phyloP scores from a whole-genome alignment of 495 filamentous ascomycete genomes.

The Alectoria sarmentosa region DNA sequence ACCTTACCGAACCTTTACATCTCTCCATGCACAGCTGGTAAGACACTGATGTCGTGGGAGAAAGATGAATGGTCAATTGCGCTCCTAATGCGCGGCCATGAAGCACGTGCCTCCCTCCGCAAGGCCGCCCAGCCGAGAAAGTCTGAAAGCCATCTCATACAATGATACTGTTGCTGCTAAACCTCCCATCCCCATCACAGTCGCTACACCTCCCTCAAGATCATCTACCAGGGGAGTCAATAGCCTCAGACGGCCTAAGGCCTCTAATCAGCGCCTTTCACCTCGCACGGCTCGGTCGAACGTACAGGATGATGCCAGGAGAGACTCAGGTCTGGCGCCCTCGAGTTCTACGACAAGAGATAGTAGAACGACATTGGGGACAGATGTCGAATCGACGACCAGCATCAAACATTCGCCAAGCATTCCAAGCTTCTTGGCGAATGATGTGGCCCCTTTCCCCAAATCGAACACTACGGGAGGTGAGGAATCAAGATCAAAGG shows the following conservation, averaged over 20 bases:
- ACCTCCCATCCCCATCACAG: constrained; percentile 46
- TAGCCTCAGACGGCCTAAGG: constrained; percentile 24
- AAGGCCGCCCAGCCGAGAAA: constrained; percentile 21
- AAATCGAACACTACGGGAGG: constrained; percentile 18
- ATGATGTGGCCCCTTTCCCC: constrained; percentile 35
- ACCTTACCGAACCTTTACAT: not conserved
- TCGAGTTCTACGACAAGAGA: constrained; percentile 32
- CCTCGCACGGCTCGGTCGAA: constrained; percentile 14
- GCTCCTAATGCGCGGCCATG: constrained; percentile 19
- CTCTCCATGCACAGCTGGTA: not conserved
- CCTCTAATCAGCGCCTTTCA: constrained; percentile 13
- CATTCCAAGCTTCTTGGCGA: constrained; percentile 21
- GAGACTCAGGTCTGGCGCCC: constrained; percentile 50
- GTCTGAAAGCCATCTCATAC: constrained; percentile 47
- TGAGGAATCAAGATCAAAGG: constrained; percentile 14
- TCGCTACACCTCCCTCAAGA: constrained; percentile 29
- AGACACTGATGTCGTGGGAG: not conserved
- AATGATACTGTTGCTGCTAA: constrained; percentile 48
- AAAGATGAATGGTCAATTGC: not conserved
- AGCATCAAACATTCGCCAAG: constrained; percentile 24
- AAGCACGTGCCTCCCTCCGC: constrained; percentile 12
- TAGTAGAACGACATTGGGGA: constrained; percentile 41
- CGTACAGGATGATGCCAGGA: constrained; percentile 32
- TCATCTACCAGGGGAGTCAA: constrained; percentile 27
- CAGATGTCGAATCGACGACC: constrained; percentile 31